phyloP scores from a whole-genome alignment of 768 basidiomycete genomes.

The Crucibulum laeve region DNA sequence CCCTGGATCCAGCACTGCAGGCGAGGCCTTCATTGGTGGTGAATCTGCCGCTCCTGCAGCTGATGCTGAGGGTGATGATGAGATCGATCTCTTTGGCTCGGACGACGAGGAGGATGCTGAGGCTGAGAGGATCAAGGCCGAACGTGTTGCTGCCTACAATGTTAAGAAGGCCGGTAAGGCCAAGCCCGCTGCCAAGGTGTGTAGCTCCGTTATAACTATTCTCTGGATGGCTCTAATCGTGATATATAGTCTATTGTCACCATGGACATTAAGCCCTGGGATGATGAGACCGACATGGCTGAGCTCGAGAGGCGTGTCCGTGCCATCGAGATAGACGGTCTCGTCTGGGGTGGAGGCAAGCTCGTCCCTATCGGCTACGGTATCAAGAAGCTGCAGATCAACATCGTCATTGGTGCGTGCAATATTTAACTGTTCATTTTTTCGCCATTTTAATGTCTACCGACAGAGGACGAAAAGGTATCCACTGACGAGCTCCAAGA shows the following conservation, averaged over 20 bases:
- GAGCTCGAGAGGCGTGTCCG: conserved; percentile 81
- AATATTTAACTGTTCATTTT: neutral
- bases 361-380: conserved; percentile 88
- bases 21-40: conserved; percentile 63
- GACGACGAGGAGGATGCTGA: conserved; percentile 82
- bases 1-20: conserved; percentile 81
- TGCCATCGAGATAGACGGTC: conserved; percentile 82
- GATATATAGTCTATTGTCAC: conserved; percentile 85
- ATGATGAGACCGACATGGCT: conserved; percentile 97
- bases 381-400: conserved; percentile 88
- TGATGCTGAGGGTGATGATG: conserved; percentile 64
- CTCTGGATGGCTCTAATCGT: conserved; percentile 8
- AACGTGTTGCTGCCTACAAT: conserved; percentile 91
- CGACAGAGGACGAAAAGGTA: conserved; percentile 89
- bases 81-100: conserved; percentile 84
- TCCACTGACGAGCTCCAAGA: conserved; percentile 94
- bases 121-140: conserved; percentile 82
- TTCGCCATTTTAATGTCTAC: conserved; percentile 3
- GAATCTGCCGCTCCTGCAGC: conserved; percentile 40
- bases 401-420: conserved; percentile 50
- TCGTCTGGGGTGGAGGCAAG: conserved; percentile 94
- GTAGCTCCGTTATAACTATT: conserved; percentile 11
- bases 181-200: conserved; percentile 84
- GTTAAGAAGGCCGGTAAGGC: conserved; percentile 90
- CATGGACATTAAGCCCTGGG: conserved; percentile 98